phyloP scores from a whole-genome alignment of 768 basidiomycete species.

The Gloeostereum incarnatum region DNA sequence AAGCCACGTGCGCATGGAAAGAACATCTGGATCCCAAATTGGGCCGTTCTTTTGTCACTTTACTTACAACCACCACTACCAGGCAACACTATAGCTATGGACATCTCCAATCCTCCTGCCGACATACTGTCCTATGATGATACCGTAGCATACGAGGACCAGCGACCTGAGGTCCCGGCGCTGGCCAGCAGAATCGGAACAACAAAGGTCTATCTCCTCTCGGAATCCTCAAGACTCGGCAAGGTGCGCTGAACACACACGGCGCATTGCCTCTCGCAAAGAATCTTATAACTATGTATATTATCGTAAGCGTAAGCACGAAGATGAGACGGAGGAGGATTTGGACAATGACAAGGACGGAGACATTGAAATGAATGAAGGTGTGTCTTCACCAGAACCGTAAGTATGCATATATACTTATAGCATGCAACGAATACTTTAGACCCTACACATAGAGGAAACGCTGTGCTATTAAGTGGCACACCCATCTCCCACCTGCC shows the following conservation, averaged over 20 bases:
- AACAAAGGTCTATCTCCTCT: constrained; percentile 69
- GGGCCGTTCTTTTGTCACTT: too few species aligned
- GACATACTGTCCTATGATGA: constrained; percentile 45
- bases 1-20: too few species aligned
- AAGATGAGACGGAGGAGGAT: constrained; percentile 18
- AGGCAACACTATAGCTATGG: constrained; percentile 17
- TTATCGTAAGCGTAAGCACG: constrained; percentile 17
- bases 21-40: too few species aligned
- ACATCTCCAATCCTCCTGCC: constrained; percentile 3
- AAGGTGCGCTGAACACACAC: constrained; percentile 52
- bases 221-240: constrained; percentile 50
- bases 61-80: too few species aligned
- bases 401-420: background rate
- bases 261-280: background rate
- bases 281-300: background rate
- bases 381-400: constrained; percentile 11
- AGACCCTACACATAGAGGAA: constrained; percentile 43
- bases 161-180: constrained; percentile 23
- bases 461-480: constrained; percentile 69
- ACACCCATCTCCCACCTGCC: constrained; percentile 66
- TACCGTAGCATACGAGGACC: constrained; percentile 46
- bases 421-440: background rate
- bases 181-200: constrained; percentile 64
- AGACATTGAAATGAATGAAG: constrained; percentile 14
- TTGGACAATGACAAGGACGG: too few species aligned